Base-by-base conservation (phyloP, 805 yeast genomes). In the Myxozyma lipomycoides region DNA sequence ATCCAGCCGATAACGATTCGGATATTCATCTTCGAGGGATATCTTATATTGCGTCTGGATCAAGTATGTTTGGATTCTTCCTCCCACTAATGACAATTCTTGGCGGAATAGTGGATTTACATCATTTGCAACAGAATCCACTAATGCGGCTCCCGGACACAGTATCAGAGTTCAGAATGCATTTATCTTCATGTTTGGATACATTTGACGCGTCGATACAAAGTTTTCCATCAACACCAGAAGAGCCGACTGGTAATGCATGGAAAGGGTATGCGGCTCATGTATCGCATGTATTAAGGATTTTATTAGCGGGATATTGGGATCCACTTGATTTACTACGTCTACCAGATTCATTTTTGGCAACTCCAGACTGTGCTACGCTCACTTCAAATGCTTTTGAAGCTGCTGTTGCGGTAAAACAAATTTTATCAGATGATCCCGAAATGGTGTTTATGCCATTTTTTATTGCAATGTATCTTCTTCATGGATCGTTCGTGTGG, bases 41-140 rank as follows among this genome's bases (percentile, higher is more conserved):
- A 5, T 47, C 60, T 15, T 67, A 59, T 47, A 49, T 53, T 4
- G 61, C 62, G 2, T 52, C 70, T 4, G 61, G 65, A 4, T 58
- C 58, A n/a, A 73, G 71, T 2, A 57, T 70, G 1, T 71, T 64
- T 61, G 75, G 75, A 1, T 72, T 70, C 65, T 64, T 69, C 45
- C 50, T 72, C 18, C 73, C 74, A 5, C 45, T 66, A 17, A 62
- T 67, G 54, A 60, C 64, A 21, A 48, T 72, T 10, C 58, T 70
- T 40, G 73, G 73, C 0, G 61, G 62, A 21, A 58, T 67, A 7
- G 61, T 52, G 7, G 56, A 60, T 43, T 30, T 57, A 36, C 60
- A 61, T 52, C 61, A 58, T 43, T 48, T 53, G 6, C 56, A 57
- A 35, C 62, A 63, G 42, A 57, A 64, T 32, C 67, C 67, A 4